Base-by-base conservation (phyloP, 768 basidiomycete species). In the Kwoniella europaea region DNA sequence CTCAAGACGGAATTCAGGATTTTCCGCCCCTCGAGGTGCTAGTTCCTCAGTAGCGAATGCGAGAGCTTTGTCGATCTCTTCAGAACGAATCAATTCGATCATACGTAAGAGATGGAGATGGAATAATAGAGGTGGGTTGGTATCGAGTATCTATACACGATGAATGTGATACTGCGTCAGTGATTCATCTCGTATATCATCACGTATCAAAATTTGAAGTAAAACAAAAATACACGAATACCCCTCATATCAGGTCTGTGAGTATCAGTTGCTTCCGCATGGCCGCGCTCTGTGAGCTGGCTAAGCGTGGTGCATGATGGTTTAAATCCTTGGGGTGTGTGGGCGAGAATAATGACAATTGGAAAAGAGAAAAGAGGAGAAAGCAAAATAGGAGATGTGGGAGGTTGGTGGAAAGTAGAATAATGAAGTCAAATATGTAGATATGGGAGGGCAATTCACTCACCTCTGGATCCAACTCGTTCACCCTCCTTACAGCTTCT, bases 221-320 rank as follows among this genome's bases (percentile, higher is more conserved):
- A 68, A 54, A 57, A 55, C 53, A 81, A 4, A 6, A 68, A 65
- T 41, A 68, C 66, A 27, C 61, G 82, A 56, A 63, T 75, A 81
- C 77, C 76, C 78, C 82, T 83, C 82, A 83, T 83, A 80, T 81
- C 81, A 83, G 82, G 82, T 83, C 82, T 83, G 82, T 83, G 79
- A 77, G 73, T 50, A 85, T 87, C 91, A 90, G 87, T 87, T 88
- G 84, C 88, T 86, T 95, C 94, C 90, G 92, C 94, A 94, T 86
- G 87, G 91, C 89, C 91, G 88, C 86, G 83, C 71, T 63, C 29
- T 60, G 65, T 67, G 83, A 61, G 80, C 79, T 85, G 87, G 90
- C 90, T 97, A 87, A 89, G 94, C 90, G 93, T 96, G 94, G 95
- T 97, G 94, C 95, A 97, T 97, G 93, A 91, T 83, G 55, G 79